Evolutionary conservation across 1,284 basidiomycete genomes (phyloP).

Genomic region (Ceraceosorus guamensis): DNA sequence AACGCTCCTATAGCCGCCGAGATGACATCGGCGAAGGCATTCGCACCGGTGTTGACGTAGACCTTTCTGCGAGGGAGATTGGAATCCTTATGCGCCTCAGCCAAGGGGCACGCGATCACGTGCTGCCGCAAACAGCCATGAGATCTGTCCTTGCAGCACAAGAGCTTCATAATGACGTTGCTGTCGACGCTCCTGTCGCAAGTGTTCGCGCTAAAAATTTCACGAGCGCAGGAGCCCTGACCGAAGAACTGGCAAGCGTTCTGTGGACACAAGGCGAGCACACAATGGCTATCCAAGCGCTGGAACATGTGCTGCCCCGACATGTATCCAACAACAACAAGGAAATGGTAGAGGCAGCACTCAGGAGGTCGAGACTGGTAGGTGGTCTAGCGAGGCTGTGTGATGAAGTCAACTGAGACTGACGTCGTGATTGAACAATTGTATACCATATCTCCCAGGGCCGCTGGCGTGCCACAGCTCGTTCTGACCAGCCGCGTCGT

Average conservation of each 20-base stretch:
- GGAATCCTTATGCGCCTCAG: slow-evolving; percentile 67
- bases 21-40: background rate
- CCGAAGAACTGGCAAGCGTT: slow-evolving; percentile 76
- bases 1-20: slow-evolving; percentile 38
- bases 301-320: slow-evolving; percentile 52
- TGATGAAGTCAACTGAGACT: too few species aligned
- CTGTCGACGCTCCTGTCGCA: slow-evolving; percentile 59
- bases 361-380: slow-evolving; percentile 52
- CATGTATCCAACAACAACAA: slow-evolving; percentile 13
- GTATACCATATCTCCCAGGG: slow-evolving; percentile 56
- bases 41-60: background rate
- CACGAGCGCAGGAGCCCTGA: slow-evolving; percentile 40
- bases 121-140: slow-evolving; percentile 71
- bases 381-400: slow-evolving; percentile 54
- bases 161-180: too few species aligned
- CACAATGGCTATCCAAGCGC: slow-evolving; percentile 68
- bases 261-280: slow-evolving; percentile 83
- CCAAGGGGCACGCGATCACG: slow-evolving; percentile 63
- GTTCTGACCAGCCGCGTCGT: slow-evolving; percentile 69
- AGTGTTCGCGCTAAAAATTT: slow-evolving; percentile 52
- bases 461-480: slow-evolving; percentile 78
- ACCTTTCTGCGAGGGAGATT: too few species aligned
- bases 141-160: slow-evolving; percentile 59
- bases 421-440: too few species aligned
- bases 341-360: slow-evolving; percentile 49